Percentiles rank a stretch among this genome's conserved stretches.
phyloP scores from a whole-genome alignment of 2,329 filamentous ascomycete genomes.

The Pestalotiopsis sp. region DNA sequence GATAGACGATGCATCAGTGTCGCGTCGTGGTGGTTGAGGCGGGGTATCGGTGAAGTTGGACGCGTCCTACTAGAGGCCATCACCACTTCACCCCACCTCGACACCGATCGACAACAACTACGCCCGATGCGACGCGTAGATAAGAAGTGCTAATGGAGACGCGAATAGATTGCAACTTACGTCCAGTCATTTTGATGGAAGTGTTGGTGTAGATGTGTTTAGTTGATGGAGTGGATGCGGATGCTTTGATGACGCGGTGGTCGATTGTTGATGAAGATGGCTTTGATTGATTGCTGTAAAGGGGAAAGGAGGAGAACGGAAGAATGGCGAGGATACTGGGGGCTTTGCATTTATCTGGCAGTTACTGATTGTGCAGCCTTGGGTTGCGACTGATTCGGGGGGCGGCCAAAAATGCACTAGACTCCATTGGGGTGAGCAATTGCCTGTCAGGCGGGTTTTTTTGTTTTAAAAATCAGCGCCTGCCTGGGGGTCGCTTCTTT shows the following conservation, averaged over 20 bases:
- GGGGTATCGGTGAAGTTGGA: constrained; percentile 3
- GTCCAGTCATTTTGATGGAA: constrained; percentile 67
- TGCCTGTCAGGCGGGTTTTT: not conserved
- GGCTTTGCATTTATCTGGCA: constrained; percentile 18
- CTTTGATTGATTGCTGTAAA: constrained; percentile 14
- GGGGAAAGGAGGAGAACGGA: constrained; percentile 20
- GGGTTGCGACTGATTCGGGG: constrained; percentile 6
- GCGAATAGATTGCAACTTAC: constrained; percentile 50
- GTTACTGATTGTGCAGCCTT: constrained; percentile 15
- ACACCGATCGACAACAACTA: not conserved
- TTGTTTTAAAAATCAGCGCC: not conserved
- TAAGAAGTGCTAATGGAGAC: constrained; percentile 12
- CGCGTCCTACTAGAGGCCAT: constrained; percentile 16
- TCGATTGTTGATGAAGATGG: constrained; percentile 5
- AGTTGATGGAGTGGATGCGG: constrained; percentile 27
- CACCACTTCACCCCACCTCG: constrained; percentile 18
- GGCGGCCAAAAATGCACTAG: not conserved
- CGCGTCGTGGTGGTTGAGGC: constrained; percentile 14
- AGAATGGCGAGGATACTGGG: constrained; percentile 19
- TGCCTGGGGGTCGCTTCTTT: not conserved
- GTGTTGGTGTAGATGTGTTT: constrained; percentile 23
- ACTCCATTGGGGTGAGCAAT: constrained; percentile 2
- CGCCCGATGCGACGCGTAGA: constrained; percentile 18
- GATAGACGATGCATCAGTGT: not conserved
- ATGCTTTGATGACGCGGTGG: constrained; percentile 23